Evolutionary conservation across 768 basidiomycete genomes (phyloP), one percentile per base, ranked within the genome.

Genomic region (Lactifluus subvellereus): DNA sequence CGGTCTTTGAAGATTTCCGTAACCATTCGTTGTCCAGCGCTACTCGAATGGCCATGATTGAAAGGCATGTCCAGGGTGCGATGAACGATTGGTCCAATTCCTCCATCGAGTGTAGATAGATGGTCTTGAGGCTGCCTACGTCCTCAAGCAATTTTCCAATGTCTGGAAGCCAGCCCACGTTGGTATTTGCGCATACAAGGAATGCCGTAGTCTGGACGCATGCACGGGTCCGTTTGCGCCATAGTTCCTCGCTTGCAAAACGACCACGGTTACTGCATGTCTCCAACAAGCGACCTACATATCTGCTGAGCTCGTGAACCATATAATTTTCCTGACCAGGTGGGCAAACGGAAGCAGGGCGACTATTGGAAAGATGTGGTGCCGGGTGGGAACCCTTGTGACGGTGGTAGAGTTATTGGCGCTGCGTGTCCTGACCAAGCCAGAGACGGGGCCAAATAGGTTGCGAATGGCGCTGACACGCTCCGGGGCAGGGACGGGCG

Each of bases 211-310:
- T 48, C 20, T 54, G 30, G 27, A 55, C 16, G 22, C 58, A 59
- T 9, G 62, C 56, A 13, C 56, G 56, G 13, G 61, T 56, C 4
- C 56, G 61, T 30, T 47, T 57, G 38, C 61, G 61, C 8, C 55
- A 56, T 7, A 49, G 20, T 14, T 56, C 52, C 4, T 57, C 35
- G 38, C 27, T 52, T 9, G 40, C 8, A 8, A 62, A 56, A 32
- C 27, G 40, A 14, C 51, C 42, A 20, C 30, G 42, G 16, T 58
- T 20, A 10, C 16, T 47, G 56, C 61, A 62, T 22, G 61, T 57
- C 61, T 58, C 50, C 9, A 62, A 32, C n/a, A 62, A 43, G 9
- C 32, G 61, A 4, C 11, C 57, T 4, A 62, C 43, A 37, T 56
- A 51, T 11, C 50, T 56, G 56, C 61, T 57, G 4, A 62, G 56